Evolutionary conservation across 2,329 filamentous ascomycete species (phyloP).

Genomic region (Aspergillus sp.): DNA sequence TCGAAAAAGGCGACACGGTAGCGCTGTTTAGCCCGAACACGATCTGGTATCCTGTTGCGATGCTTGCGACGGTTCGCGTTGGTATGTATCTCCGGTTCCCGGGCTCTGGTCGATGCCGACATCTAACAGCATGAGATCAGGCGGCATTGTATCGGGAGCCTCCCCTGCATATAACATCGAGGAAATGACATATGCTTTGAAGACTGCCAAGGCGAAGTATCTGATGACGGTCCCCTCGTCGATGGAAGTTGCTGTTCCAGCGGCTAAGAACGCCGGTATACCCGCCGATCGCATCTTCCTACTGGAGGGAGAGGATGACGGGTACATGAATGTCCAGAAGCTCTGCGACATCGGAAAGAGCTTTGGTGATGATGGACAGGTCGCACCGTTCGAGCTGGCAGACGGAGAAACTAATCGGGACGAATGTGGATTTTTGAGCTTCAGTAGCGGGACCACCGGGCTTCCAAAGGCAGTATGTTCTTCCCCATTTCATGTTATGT

Average conservation of each 20-base stretch:
- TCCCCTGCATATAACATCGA: slow-evolving; percentile 66
- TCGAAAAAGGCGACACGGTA: slow-evolving; percentile 57
- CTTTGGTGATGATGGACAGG: slow-evolving; percentile 45
- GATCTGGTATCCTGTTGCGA: slow-evolving; percentile 66
- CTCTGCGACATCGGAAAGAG: slow-evolving; percentile 32
- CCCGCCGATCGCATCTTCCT: slow-evolving; percentile 54
- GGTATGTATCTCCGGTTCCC: slow-evolving; percentile 26
- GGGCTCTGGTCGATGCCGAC: background rate
- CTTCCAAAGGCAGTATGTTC: slow-evolving; percentile 45
- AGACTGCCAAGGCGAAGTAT: slow-evolving; percentile 57
- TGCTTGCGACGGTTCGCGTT: slow-evolving; percentile 56
- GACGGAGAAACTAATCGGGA: slow-evolving; percentile 57
- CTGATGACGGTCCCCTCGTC: slow-evolving; percentile 57
- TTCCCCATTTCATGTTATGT: slow-evolving; percentile 20
- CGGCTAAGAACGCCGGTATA: slow-evolving; percentile 56
- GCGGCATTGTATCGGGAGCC: slow-evolving; percentile 60
- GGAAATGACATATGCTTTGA: slow-evolving; percentile 66
- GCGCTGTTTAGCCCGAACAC: slow-evolving; percentile 64
- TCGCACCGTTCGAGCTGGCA: slow-evolving; percentile 50
- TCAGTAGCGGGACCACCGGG: slow-evolving; percentile 52
- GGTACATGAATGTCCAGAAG: slow-evolving; percentile 46
- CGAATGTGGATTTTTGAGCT: slow-evolving; percentile 54
- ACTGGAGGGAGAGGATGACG: slow-evolving; percentile 54
- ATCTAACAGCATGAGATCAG: slow-evolving; percentile 6
- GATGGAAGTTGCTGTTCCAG: slow-evolving; percentile 55